A percentile compares a stretch with the other conserved stretches of the same genome.
Conservation (phyloP, 306 rosid genomes). For the Sesbania bispinosa region DNA sequence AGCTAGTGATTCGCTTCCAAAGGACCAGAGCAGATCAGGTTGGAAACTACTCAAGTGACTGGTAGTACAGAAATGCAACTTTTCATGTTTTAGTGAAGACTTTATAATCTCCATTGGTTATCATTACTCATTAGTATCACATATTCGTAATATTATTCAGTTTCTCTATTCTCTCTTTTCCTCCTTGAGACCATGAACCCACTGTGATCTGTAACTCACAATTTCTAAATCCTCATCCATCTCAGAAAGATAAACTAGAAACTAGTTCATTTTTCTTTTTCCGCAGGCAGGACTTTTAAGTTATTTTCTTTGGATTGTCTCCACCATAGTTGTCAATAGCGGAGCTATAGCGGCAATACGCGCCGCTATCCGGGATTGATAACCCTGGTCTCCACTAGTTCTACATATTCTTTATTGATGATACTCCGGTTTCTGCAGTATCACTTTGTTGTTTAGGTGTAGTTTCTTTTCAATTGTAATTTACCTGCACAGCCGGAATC, state of each 20-base stretch:
- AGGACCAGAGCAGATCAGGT: conserved; percentile 20
- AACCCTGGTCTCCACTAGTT: not conserved
- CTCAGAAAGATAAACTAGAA: not conserved
- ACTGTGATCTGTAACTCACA: conserved; percentile 37
- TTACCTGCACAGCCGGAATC: not conserved
- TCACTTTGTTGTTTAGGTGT: not conserved
- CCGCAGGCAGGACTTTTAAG: not conserved
- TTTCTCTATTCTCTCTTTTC: not conserved
- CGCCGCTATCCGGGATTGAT: not conserved
- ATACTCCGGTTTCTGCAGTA: conserved; percentile 15
- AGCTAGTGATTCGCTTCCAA: not conserved
- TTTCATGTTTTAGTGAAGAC: not conserved
- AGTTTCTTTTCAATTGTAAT: not conserved
- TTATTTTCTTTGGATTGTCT: conserved; percentile 2
- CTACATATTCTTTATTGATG: not conserved
- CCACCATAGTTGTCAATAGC: not conserved
- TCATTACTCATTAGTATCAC: conserved; percentile 43
- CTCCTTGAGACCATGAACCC: not conserved
- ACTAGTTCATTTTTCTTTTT: not conserved
- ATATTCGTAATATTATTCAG: not conserved
- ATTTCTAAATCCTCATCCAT: conserved; percentile 24
- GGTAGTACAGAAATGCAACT: not conserved
- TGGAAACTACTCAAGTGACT: not conserved
- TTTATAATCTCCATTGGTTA: not conserved
- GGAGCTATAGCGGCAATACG: not conserved